Evolutionary conservation across 805 yeast genomes (phyloP), one percentile per base, ranked within the genome.

Genomic region (Sugiyamaella lignohabitans): DNA sequence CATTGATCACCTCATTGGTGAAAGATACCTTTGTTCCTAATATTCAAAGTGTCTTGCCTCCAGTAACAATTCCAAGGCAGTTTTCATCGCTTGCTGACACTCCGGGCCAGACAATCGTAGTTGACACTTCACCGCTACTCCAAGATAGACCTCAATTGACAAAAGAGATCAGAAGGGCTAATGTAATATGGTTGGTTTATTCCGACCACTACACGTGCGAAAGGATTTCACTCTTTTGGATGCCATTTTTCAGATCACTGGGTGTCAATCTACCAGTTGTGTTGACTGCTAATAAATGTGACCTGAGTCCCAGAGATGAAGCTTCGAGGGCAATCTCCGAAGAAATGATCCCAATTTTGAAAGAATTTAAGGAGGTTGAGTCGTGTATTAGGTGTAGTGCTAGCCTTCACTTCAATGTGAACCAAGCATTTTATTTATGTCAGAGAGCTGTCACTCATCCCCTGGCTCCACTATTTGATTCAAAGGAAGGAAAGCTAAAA

Each of bases 201-300:
- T 78, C 93, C 2, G 98, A 89, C 59, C 95, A 88, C 59, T 93
- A 88, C 60, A 87, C 98, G 0, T 93, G 88, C 61, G 98, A 93
- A 62, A 73, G 98, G 40, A 79, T 93, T 3, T 80, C 96, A 2
- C 69, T 91, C 20, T 88, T 88, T 63, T 93, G 99, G 99, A 82
- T 93, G 76, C 93, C 94, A 43, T 76, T 83, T 71, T 83, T 93
- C 58, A 73, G 99, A 51, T 86, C 95, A 0, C 72, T 87, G 75
- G 99, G 98, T 2, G 87, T 91, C 48, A 93, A 93, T 59, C 53
- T 91, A 11, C 98, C 99, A 0, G 82, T 93, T n/a, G 87, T 93
- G 1, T 68, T 93, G 2, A 84, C 95, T 64, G 88, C 89, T 46
- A 93, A 88, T 64, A 88, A 87, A 58, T 73, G 81, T 17, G 94